Base-by-base conservation (phyloP, 1,284 basidiomycete species). In the Schizopora paradoxa region DNA sequence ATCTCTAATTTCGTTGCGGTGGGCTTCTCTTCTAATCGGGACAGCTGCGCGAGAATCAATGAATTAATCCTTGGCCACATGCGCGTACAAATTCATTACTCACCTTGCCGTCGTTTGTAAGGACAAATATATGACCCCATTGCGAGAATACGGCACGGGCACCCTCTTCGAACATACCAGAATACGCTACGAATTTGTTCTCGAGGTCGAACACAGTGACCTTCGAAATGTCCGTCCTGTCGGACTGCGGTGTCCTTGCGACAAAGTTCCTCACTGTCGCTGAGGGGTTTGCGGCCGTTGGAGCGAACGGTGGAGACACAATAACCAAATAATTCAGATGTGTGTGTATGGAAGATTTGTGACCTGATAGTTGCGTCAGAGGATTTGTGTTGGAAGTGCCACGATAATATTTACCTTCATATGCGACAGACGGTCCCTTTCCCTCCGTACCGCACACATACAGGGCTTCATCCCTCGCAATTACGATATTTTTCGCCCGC, bases 391-490 rank as follows among this genome's bases (percentile, higher is more conserved):
- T 6, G 36, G 19, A 36, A 34, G 22, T 18, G 43, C 22, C 36
- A 38, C 41, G 13, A 29, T 13, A 27, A 6, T 25, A 19, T 61
- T 37, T 47, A 85, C 91, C 92, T 71, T 96, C 92, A 58, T 92
- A 91, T 0, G 94, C 94, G 57, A 86, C 91, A 51, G 87, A 93
- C 0, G 86, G 78, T 1, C 90, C 86, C 44, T 93, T 70, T 0
- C 90, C 91, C 18, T 94, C 89, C 0, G 79, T 76, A 0, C 86
- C 83, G 59, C 90, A 91, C 6, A 90, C 71, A 57, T 95, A 96
- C 32, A 98, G 82, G 1, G 93, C 94, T 56, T 98, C 95, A 43
- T 96, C 90, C 45, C 89, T 70, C 0, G 93, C 95, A 2, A 98
- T 77, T 8, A 95, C 76, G 56, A 98, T 81, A 59, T 90, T 79